phyloP scores from a whole-genome alignment of 257 asterid genomes.

The Salvia miltiorrhiza region DNA sequence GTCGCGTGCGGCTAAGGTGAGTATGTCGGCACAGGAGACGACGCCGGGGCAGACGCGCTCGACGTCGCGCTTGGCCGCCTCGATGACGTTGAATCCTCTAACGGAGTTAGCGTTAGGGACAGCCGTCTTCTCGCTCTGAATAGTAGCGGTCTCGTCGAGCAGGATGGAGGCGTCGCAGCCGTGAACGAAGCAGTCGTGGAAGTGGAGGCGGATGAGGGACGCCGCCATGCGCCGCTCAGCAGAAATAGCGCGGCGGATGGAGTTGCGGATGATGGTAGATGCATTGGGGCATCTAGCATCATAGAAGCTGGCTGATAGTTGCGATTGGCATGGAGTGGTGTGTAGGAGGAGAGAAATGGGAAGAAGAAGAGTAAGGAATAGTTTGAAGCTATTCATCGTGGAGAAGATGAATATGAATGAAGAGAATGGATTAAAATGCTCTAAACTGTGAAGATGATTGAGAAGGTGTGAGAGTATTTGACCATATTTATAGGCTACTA shows the following conservation, averaged over 20 bases:
- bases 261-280: slow-evolving; percentile 17
- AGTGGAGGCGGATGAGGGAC: slow-evolving; percentile 48
- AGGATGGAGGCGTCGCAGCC: slow-evolving; percentile 46
- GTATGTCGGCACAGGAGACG: slow-evolving; percentile 53
- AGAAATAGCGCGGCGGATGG: slow-evolving; percentile 30
- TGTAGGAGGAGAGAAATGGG: not conserved
- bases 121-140: slow-evolving; percentile 38
- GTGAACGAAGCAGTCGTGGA: slow-evolving; percentile 53
- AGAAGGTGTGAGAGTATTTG: not conserved
- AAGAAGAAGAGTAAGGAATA: not conserved
- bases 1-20: slow-evolving; percentile 46
- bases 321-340: slow-evolving; percentile 27
- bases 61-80: slow-evolving; percentile 37
- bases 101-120: slow-evolving; percentile 27
- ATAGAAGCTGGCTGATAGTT: slow-evolving; percentile 37
- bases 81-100: slow-evolving; percentile 41
- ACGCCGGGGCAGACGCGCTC: slow-evolving; percentile 43
- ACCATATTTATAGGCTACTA: slow-evolving; percentile 9
- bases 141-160: slow-evolving; percentile 34
- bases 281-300: slow-evolving; percentile 35
- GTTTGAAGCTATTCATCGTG: slow-evolving; percentile 7
- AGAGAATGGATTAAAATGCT: not conserved
- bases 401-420: not conserved
- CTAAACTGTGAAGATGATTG: not conserved
- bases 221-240: slow-evolving; percentile 46